Evolutionary conservation across 2,329 filamentous ascomycete species (phyloP), one percentile per base, ranked within the genome.

Genomic region (Arthrobotrys sinensis): DNA sequence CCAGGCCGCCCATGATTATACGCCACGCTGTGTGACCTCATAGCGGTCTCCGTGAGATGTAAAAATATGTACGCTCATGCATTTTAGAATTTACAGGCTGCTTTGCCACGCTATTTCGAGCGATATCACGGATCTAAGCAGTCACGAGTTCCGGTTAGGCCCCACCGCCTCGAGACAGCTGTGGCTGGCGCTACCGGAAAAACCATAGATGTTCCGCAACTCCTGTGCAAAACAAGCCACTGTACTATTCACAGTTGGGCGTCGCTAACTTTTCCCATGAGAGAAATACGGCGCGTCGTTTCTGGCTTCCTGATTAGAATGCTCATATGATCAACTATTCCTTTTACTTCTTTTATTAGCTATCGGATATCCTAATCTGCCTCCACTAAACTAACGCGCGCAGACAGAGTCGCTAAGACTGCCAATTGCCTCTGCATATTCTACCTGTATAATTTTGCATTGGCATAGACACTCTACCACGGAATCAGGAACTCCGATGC

Each of bases 161-260:
- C 36, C 62, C 63, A 63, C 70, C 16, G 21, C 38, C 50, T 75
- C 50, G 70, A 75, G 52, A 62, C 63, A 75, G 12, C 19, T 63
- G 63, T 75, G 63, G 52, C 63, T 67, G 70, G 62, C 63, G 55
- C 63, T 67, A 75, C 70, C 70, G 70, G 70, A 55, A 43, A 67
- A 75, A 67, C 21, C 38, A 14, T 43, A 75, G 63, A 67, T 75
- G 60, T 52, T 75, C 70, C 70, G 70, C 19, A 24, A 57, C 8
- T 4, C 12, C n/a, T 11, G 16, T 36, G 11, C 19, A 63, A 40
- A 40, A 5, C 28, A 46, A 28, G 34, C 38, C 60, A 66, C 24
- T 28, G 24, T 28, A 28, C 34, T 10, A 52, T 38, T 11, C 48
- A 52, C 11, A 46, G 36, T 24, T 19, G 4, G 1, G 10, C 24